Base-by-base conservation (phyloP, 345 rosid species). In the Pistacia atlantica region DNA sequence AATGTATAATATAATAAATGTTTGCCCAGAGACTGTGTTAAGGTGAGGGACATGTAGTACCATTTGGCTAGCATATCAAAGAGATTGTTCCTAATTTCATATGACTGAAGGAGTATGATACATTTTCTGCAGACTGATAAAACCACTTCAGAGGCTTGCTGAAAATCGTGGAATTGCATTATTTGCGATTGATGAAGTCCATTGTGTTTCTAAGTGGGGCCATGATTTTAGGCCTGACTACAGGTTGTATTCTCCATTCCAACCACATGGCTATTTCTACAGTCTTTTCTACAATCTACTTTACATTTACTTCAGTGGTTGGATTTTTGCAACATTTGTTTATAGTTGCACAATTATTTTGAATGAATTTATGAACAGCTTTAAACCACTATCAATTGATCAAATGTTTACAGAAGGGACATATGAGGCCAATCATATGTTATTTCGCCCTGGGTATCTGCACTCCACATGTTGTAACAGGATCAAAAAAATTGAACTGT, bases 141-240 rank as follows among this genome's bases (percentile, higher is more conserved):
- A 84, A 69, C 92, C 90, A 74, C 92, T 91, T 65, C 93, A 91
- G 87, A 81, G 51, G 79, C 98, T 94, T 59, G 93, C 97, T 71
- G 83, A 89, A 81, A 80, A 79, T 71, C 92, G 84, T 63, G 98
- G 98, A 67, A 91, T 94, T 57, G 84, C 93, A 54, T 80, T 94
- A 78, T 94, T 92, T 89, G 98, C 98, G 17, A 86, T 94, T 69
- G 98, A 94, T 78, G 97, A 94, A 81, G 98, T 76, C 6, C 98
- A 94, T 77, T 94, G 98, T 77, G 91, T 94, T 77, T 94, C 98
- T 56, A 92, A 92, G 77, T 94, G 98, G 98, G 97, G 98, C 78
- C 97, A 94, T 86, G 93, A 92, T 83, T 94, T 94, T 82, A 93
- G 97, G 60, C 97, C 93, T 4, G 88, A 85, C 78, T 94, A 91